A percentile compares a stretch with the other conserved stretches of the same genome.
Evolutionary conservation across 148 eudicot species (phyloP).

Genomic region (Rhododendron molle): DNA sequence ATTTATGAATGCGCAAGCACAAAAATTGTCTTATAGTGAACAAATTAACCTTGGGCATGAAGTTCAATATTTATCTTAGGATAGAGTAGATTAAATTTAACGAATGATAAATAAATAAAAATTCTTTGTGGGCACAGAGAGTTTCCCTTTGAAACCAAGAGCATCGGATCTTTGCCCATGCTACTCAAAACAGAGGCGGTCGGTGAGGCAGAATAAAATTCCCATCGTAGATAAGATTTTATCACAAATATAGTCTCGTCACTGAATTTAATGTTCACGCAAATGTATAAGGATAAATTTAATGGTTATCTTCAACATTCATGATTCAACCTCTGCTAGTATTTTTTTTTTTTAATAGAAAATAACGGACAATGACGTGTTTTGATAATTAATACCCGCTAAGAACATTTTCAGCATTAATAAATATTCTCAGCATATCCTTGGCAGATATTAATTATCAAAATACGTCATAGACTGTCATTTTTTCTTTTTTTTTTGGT

Average conservation of each 20-base stretch:
- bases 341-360: neutral
- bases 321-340: neutral
- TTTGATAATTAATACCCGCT: too few species aligned
- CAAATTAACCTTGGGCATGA: too few species aligned
- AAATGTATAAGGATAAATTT: neutral
- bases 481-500: too few species aligned
- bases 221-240: neutral
- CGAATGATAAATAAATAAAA: too few species aligned
- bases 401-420: too few species aligned
- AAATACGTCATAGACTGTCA: rapidly evolving
- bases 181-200: neutral
- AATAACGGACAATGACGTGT: too few species aligned
- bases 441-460: too few species aligned
- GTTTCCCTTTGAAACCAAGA: neutral
- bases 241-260: neutral
- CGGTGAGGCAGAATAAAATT: neutral
- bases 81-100: too few species aligned
- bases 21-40: neutral
- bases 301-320: neutral
- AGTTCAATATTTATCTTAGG: neutral
- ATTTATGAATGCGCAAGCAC: neutral
- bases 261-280: neutral
- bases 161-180: neutral
- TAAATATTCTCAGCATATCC: too few species aligned
- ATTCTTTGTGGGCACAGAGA: too few species aligned